A percentile compares a stretch with the other conserved stretches of the same genome.
Evolutionary conservation across 78 protist genomes (phyloP).

Genomic region (Planoprotostelium fungivorum): DNA sequence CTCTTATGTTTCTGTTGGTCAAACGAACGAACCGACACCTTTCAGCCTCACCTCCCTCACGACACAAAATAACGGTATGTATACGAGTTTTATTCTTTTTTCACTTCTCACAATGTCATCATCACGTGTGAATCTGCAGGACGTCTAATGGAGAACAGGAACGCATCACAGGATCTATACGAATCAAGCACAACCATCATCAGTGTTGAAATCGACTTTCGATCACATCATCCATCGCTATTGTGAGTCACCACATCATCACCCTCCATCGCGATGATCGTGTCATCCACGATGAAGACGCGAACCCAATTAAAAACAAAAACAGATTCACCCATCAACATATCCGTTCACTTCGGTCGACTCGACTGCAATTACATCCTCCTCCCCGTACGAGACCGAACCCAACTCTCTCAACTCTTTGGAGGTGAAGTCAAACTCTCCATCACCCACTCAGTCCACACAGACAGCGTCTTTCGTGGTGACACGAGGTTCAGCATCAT

Average conservation of each 20-base stretch:
- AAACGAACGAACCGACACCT: too few species aligned
- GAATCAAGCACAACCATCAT: neutral
- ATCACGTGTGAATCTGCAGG: too few species aligned
- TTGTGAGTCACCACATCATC: neutral
- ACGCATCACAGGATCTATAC: neutral
- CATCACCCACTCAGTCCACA: neutral
- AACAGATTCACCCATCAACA: neutral
- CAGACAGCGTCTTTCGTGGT: neutral
- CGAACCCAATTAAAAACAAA: neutral
- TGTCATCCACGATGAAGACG: neutral
- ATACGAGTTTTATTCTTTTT: too few species aligned
- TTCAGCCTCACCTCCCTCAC: too few species aligned
- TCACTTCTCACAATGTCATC: too few species aligned
- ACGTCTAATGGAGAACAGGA: too few species aligned
- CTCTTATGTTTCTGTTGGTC: neutral
- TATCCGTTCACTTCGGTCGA: neutral
- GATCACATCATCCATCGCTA: neutral
- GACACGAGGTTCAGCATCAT: neutral
- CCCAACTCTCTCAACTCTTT: neutral
- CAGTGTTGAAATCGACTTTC: neutral
- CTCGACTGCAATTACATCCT: neutral
- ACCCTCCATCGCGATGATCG: neutral
- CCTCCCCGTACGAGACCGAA: neutral
- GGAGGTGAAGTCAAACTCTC: neutral
- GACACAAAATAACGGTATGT: too few species aligned